Evolutionary conservation across 345 rosid genomes (phyloP), one percentile per base, ranked within the genome.

Genomic region (Balakata baccata): DNA sequence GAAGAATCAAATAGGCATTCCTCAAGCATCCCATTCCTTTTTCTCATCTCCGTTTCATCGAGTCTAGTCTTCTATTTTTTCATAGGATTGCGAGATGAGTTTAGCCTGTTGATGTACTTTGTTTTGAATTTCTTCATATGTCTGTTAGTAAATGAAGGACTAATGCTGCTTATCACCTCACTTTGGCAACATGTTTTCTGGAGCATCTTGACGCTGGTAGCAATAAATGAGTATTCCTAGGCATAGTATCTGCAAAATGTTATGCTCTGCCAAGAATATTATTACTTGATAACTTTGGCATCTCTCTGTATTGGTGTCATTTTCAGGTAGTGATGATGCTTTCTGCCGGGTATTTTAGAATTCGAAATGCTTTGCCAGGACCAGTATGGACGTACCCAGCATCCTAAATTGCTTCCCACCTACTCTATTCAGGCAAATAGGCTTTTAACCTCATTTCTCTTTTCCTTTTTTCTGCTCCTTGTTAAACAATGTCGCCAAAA

Each of bases 271-370:
- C 4, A 29, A 18, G 46, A 53, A 45, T 38, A 10, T 22, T 18
- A 4, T 43, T 43, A 43, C 46, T 6, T 1, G 5, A 43, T 43
- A 10, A 43, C 9, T 46, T 20, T 69, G 18, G 41, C 22, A 61
- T 77, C 23, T 0, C 12, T 60, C 78, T 69, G 45, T 39, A 52
- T 80, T 68, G 49, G 7, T 78, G 64, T 39, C 66, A 8, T 72
- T 85, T 80, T 80, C 92, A 95, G 98, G 93, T 90, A 72, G 75
- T 90, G 66, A 96, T 96, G 99, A 93, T 96, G 95, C 98, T 96
- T 64, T 76, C 98, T 10, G 98, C 99, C 18, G 99, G 98, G 46
- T 94, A 91, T 82, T 90, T 92, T 79, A 86, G 98, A 84, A 86
- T 91, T 80, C 92, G 91, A 56, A 89, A 74, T 81, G 96, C 90